Conservation (phyloP, 305 asterid species). For the Fraxinus sp. region DNA sequence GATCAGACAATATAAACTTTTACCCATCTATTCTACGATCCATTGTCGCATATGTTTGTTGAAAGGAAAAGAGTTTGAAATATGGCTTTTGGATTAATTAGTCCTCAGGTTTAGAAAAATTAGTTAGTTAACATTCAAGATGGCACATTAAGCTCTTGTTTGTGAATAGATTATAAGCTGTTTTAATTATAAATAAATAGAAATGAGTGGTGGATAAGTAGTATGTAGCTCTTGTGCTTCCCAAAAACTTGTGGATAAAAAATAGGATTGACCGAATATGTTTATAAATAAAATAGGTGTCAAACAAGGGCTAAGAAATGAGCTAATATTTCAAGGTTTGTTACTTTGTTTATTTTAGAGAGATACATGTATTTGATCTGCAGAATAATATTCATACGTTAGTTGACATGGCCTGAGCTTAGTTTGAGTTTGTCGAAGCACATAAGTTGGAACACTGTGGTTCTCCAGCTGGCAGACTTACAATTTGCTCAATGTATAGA, state of each 20-base stretch:
- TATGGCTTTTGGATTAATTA: slow-evolving; percentile 9
- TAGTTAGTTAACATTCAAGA: background rate
- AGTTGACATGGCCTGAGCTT: slow-evolving; percentile 16
- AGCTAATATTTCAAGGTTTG: background rate
- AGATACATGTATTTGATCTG: background rate
- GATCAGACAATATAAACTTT: background rate
- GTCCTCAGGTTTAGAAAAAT: background rate
- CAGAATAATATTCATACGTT: background rate
- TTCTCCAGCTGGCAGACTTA: background rate
- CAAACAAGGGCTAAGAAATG: background rate
- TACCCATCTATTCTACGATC: background rate
- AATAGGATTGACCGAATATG: background rate
- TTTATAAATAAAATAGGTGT: background rate
- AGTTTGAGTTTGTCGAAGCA: background rate
- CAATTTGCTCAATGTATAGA: slow-evolving; percentile 5
- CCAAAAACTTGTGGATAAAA: background rate
- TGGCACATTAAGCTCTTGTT: background rate
- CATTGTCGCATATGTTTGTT: background rate
- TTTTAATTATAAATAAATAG: background rate
- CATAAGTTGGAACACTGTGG: background rate
- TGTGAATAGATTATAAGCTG: background rate
- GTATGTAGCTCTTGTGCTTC: background rate
- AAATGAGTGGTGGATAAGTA: background rate
- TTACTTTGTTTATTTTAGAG: background rate
- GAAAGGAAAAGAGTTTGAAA: slow-evolving; percentile 10